Conservation (phyloP, 495 filamentous ascomycete species). For the Margaritispora aquatica region DNA sequence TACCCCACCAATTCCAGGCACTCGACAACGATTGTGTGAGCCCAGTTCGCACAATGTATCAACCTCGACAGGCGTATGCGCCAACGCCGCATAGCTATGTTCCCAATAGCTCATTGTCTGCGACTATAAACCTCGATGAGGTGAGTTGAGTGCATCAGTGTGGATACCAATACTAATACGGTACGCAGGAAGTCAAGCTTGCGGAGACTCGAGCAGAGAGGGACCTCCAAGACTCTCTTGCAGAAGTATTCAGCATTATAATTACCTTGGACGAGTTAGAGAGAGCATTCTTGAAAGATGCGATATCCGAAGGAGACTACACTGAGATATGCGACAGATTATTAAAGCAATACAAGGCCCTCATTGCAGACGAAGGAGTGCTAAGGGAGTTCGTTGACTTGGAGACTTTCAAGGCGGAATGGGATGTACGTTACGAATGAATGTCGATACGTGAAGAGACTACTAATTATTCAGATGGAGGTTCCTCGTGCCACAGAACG, state of each 20-base stretch:
- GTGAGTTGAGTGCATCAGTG: constrained; percentile 45
- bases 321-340: constrained; percentile 90
- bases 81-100: constrained; percentile 89
- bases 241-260: constrained; percentile 96
- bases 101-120: constrained; percentile 67
- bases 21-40: background rate
- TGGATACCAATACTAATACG: constrained; percentile 5
- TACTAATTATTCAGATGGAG: constrained; percentile 61
- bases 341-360: constrained; percentile 95
- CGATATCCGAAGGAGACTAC: constrained; percentile 84
- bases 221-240: constrained; percentile 91
- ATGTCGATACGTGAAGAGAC: background rate
- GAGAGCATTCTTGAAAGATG: constrained; percentile 95
- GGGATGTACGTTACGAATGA: constrained; percentile 64
- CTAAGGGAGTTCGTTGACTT: constrained; percentile 75
- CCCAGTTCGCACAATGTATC: constrained; percentile 20
- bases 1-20: constrained; percentile 8
- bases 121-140: constrained; percentile 90
- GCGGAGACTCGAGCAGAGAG: constrained; percentile 77
- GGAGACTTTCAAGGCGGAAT: constrained; percentile 88
- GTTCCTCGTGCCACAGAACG: constrained; percentile 91
- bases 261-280: constrained; percentile 92
- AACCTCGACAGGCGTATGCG: constrained; percentile 59
- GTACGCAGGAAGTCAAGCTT: constrained; percentile 74
- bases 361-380: constrained; percentile 81